Percentiles rank a stretch among this genome's conserved stretches.
Conservation (phyloP, 169 alveolate genomes). For the Plasmodium sp. region DNA sequence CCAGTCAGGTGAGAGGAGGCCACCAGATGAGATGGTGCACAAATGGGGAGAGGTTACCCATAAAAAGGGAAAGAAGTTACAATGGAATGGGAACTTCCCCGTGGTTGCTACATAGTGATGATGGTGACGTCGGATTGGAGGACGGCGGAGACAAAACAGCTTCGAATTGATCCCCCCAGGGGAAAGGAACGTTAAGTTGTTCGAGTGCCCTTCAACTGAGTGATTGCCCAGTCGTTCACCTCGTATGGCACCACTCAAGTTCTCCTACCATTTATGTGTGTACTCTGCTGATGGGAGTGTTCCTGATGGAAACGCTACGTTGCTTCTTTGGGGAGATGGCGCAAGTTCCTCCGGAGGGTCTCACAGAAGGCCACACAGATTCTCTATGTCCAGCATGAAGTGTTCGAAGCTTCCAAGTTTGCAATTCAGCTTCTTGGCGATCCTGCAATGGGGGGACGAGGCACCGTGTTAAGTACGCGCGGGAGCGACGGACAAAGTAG, state of each 20-base stretch:
- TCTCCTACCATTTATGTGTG: not conserved
- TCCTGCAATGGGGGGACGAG: conserved; percentile 6
- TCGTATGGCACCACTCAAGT: not conserved
- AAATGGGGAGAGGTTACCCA: not conserved
- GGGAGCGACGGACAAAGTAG: not conserved
- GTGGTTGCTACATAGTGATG: not conserved
- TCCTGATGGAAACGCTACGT: not conserved
- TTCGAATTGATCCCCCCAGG: not conserved
- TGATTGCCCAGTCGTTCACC: not conserved
- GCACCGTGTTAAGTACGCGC: not conserved
- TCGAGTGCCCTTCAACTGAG: not conserved
- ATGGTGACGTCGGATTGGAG: not conserved
- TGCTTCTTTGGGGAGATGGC: not conserved
- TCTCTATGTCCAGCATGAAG: conserved; percentile 47
- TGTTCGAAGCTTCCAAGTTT: conserved; percentile 58
- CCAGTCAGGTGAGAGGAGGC: not conserved
- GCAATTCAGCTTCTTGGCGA: conserved; percentile 45
- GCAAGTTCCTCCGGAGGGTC: not conserved
- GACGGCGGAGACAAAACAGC: not conserved
- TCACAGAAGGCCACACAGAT: conserved; percentile 48
- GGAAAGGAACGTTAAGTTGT: not conserved
- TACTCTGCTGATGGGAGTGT: not conserved
- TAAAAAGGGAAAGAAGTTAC: not conserved
- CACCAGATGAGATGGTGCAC: not conserved
- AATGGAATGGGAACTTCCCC: not conserved